phyloP scores from a whole-genome alignment of 257 asterid species.

The Craterostigma plantagineum region DNA sequence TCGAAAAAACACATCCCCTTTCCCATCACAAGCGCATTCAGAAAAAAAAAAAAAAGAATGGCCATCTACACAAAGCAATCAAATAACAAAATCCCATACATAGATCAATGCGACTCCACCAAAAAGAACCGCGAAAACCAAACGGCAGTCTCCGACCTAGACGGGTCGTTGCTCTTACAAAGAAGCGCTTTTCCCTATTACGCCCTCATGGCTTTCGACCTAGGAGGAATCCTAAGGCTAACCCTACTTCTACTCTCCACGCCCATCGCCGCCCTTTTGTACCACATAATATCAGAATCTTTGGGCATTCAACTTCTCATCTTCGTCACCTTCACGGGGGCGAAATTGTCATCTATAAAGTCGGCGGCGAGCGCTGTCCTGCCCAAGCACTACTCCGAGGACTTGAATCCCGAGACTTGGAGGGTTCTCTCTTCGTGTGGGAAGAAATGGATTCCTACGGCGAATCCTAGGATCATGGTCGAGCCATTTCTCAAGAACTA shows the following conservation, averaged over 20 bases:
- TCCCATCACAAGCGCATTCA: no score
- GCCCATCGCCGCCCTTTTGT: slow-evolving; percentile 38
- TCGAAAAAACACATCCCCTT: no score
- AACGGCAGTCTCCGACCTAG: slow-evolving; percentile 37
- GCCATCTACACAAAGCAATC: no score
- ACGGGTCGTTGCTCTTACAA: slow-evolving; percentile 44
- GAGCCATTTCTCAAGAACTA: slow-evolving; percentile 43
- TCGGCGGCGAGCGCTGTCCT: slow-evolving; percentile 55
- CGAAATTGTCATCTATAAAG: slow-evolving; percentile 29
- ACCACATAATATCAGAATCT: slow-evolving; percentile 39
- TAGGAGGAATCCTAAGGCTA: slow-evolving; percentile 50
- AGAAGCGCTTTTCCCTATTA: slow-evolving; percentile 59
- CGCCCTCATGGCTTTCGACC: slow-evolving; percentile 58
- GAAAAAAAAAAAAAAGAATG: no score
- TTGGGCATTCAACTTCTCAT: slow-evolving; percentile 42
- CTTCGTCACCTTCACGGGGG: slow-evolving; percentile 41
- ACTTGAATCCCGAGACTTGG: slow-evolving; percentile 63
- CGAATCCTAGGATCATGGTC: slow-evolving; percentile 64
- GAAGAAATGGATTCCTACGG: slow-evolving; percentile 38
- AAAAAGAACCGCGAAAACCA: slow-evolving; percentile 25
- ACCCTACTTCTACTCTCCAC: slow-evolving; percentile 31
- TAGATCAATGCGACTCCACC: slow-evolving; percentile 26
- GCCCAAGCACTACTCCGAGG: slow-evolving; percentile 44
- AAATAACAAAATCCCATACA: slow-evolving; percentile 10
- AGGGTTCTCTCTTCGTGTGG: slow-evolving; percentile 55